phyloP scores from a whole-genome alignment of 2,329 filamentous ascomycete genomes.

The Penicillium crustosum region DNA sequence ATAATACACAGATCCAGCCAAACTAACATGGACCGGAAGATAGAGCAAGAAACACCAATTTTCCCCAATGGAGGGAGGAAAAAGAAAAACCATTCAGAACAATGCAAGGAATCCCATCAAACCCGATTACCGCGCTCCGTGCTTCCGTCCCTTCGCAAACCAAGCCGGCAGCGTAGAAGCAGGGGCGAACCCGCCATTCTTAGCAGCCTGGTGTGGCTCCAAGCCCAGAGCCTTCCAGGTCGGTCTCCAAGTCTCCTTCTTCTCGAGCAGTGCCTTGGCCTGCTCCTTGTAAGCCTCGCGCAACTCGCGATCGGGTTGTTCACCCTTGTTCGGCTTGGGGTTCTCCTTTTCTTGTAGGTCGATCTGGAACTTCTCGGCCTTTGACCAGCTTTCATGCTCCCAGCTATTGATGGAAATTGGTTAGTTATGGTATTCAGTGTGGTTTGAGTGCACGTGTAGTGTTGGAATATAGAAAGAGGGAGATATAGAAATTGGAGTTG shows the following conservation, averaged over 20 bases:
- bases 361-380: conserved; percentile 47
- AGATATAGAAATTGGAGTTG: conserved; percentile 1
- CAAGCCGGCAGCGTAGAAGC: conserved; percentile 8
- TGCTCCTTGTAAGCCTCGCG: conserved; percentile 56
- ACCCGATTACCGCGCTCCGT: conserved; percentile 10
- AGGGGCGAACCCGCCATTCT: conserved; percentile 4
- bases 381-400: conserved; percentile 61
- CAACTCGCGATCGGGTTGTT: conserved; percentile 20
- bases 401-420: conserved; percentile 45
- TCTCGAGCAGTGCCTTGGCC: conserved; percentile 62
- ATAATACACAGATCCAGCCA: conserved; percentile 14
- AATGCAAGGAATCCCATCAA: conserved; percentile 12
- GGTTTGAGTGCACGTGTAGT: neutral
- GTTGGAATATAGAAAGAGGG: neutral
- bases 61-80: conserved; percentile 10
- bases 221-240: conserved; percentile 48
- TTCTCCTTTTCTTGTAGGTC: conserved; percentile 36
- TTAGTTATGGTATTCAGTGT: conserved; percentile 9
- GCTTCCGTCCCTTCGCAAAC: conserved; percentile 12
- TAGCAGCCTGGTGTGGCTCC: conserved; percentile 28
- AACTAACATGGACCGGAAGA: conserved; percentile 13
- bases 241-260: conserved; percentile 61
- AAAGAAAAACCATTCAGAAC: conserved; percentile 15
- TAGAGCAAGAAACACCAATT: conserved; percentile 20
- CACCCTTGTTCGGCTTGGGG: conserved; percentile 34